These are phyloP conservation scores for Zygosaccharomyces sapae DNA, from an alignment of 1,139 yeast species.

Conservation along the genomic window DNA sequence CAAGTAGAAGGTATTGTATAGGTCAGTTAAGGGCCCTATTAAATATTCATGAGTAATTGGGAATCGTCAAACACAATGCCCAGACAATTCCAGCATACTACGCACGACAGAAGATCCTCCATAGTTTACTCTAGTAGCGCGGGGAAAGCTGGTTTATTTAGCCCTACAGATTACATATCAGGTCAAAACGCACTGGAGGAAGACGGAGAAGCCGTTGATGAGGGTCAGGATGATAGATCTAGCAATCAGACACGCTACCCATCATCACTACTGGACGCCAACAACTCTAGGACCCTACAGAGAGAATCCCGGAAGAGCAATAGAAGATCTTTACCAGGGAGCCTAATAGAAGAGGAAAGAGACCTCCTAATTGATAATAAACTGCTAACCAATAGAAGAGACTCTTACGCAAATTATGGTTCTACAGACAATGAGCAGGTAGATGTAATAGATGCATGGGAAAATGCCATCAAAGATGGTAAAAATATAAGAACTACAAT, in stretches of 20 bases:
- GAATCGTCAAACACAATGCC: slow-evolving; percentile 12
- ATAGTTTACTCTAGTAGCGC: slow-evolving; percentile 34
- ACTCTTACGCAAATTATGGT: slow-evolving; percentile 5
- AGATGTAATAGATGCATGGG: slow-evolving; percentile 31
- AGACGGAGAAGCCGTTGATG: slow-evolving; percentile 16
- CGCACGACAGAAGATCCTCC: slow-evolving; percentile 32
- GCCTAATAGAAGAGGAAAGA: slow-evolving; percentile 31
- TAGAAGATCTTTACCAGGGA: slow-evolving; percentile 18
- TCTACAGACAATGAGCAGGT: slow-evolving; percentile 16
- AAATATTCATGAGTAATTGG: neutral
- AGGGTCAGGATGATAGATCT: slow-evolving; percentile 9
- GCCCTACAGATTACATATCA: slow-evolving; percentile 32
- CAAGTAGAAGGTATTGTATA: neutral
- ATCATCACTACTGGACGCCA: slow-evolving; percentile 24
- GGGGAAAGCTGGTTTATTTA: slow-evolving; percentile 34
- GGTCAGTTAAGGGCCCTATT: neutral
- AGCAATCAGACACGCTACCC: slow-evolving; percentile 12
- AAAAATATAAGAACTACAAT: slow-evolving; percentile 28
- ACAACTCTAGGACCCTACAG: slow-evolving; percentile 23
- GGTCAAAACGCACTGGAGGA: slow-evolving; percentile 16
- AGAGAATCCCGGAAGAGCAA: slow-evolving; percentile 14
- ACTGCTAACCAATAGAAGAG: slow-evolving; percentile 13
- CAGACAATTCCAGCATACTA: slow-evolving; percentile 31
- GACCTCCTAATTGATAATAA: slow-evolving; percentile 34
- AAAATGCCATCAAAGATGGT: slow-evolving; percentile 32